phyloP scores from a whole-genome alignment of 176 grass and related monocot species.

The Olyra latifolia region DNA sequence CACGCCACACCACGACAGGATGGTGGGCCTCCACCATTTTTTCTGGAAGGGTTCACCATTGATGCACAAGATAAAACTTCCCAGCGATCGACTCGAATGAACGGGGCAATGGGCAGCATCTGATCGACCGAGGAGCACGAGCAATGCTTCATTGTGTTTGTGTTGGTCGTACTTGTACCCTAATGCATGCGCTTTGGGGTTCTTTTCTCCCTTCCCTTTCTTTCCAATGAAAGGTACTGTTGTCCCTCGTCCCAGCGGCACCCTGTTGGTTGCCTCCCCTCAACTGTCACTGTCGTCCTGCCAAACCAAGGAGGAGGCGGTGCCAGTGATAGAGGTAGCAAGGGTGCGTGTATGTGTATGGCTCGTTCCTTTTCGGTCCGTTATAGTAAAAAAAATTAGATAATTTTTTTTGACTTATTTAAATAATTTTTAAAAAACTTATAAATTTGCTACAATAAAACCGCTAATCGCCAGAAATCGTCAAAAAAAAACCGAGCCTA shows the following conservation, averaged over 20 bases:
- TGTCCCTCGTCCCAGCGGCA: slow-evolving; percentile 13
- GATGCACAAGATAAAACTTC: neutral
- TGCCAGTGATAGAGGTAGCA: neutral
- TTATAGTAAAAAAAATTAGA: too few relatives aligned
- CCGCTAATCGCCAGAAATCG: too few relatives aligned
- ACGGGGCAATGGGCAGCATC: slow-evolving; percentile 3
- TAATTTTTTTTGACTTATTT: too few relatives aligned
- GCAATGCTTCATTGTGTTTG: neutral
- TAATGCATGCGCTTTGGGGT: neutral
- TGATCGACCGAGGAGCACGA: neutral
- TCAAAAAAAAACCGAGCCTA: too few relatives aligned
- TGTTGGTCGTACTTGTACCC: neutral
- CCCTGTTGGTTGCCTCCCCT: slow-evolving; percentile 11
- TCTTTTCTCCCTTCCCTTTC: neutral
- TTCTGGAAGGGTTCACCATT: neutral
- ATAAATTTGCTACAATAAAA: too few relatives aligned
- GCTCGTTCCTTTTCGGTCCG: too few relatives aligned
- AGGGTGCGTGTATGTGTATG: neutral
- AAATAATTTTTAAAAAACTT: too few relatives aligned
- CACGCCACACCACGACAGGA: neutral
- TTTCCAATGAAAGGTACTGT: slow-evolving; percentile 39
- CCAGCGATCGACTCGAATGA: neutral
- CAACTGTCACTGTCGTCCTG: slow-evolving; percentile 28
- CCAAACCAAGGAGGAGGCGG: neutral
- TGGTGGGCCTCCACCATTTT: neutral